These are phyloP conservation scores for Zygoascus flipseniorum DNA, from an alignment of 805 yeast species.

Conservation along the genomic window DNA sequence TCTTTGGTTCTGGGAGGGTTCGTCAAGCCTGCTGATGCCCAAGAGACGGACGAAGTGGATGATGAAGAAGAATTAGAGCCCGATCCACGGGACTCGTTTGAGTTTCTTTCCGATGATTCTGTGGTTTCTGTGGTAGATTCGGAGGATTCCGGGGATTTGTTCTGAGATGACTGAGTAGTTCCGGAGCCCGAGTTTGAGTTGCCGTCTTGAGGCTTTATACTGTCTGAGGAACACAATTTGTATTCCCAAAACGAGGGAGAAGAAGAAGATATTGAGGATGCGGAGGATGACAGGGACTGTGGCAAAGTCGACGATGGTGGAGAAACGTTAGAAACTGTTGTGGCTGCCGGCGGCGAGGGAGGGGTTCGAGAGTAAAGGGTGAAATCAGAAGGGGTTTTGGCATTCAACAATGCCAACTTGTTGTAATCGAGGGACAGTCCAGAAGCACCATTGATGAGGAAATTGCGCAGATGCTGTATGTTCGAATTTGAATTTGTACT, in stretches of 20 bases:
- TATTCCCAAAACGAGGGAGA: neutral
- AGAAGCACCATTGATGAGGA: neutral
- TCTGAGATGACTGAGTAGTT: neutral
- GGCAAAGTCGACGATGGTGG: neutral
- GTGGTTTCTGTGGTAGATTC: neutral
- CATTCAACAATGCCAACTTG: neutral
- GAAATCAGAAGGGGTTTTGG: neutral
- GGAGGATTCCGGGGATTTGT: neutral
- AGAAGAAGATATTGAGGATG: neutral
- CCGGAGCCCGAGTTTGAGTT: neutral
- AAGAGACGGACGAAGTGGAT: neutral
- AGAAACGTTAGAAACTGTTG: neutral
- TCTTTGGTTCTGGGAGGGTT: neutral
- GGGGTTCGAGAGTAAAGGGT: neutral
- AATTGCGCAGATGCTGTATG: neutral
- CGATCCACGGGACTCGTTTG: neutral
- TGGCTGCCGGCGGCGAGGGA: neutral
- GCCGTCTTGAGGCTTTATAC: neutral
- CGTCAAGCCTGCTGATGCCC: neutral
- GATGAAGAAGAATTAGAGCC: neutral
- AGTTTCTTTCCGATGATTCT: neutral
- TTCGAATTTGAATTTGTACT: no score
- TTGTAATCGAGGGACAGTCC: neutral
- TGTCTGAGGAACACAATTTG: neutral
- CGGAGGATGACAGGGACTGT: neutral